These are phyloP conservation scores for Heliamphora pulchella DNA, from an alignment of 179 eudicot genomes.

Conservation along the genomic window DNA sequence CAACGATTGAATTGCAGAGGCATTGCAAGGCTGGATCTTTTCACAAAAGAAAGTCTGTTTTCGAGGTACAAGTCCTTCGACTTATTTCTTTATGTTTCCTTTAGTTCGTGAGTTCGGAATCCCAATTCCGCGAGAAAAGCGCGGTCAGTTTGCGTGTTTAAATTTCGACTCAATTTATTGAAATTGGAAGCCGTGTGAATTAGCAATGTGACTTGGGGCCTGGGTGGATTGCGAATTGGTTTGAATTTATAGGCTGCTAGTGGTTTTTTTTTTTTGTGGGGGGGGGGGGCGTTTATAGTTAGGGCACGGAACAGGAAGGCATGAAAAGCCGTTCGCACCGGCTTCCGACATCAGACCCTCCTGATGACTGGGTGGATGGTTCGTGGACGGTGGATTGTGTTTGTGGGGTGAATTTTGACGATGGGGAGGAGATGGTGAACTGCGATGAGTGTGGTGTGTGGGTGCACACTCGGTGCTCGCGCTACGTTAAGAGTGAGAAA, in stretches of 20 bases:
- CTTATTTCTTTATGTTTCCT: not conserved
- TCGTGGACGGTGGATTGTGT: constrained; percentile 96
- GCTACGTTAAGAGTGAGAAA: constrained; percentile 68
- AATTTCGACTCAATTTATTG: not conserved
- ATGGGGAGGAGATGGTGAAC: constrained; percentile 95
- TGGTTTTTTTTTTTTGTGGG: not conserved
- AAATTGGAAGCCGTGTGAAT: not conserved
- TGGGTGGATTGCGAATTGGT: not conserved
- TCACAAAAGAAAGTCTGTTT: not conserved
- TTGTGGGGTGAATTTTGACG: constrained; percentile 87
- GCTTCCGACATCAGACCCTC: constrained; percentile 43
- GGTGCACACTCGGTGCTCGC: constrained; percentile 93
- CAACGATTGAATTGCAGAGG: not conserved
- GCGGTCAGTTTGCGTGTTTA: not conserved
- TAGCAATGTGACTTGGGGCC: not conserved
- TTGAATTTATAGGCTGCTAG: not conserved
- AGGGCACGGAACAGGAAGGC: constrained; percentile 8
- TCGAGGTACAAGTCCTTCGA: constrained; percentile 6
- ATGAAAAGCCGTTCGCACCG: constrained; percentile 84
- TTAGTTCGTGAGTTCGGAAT: not conserved
- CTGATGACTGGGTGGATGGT: constrained; percentile 87
- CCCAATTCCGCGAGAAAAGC: not conserved
- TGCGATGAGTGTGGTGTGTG: constrained; percentile 97
- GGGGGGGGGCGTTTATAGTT: not conserved
- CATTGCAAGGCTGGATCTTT: not conserved